phyloP scores from a whole-genome alignment of 176 grass and related monocot species.

The Otatea glauca region DNA sequence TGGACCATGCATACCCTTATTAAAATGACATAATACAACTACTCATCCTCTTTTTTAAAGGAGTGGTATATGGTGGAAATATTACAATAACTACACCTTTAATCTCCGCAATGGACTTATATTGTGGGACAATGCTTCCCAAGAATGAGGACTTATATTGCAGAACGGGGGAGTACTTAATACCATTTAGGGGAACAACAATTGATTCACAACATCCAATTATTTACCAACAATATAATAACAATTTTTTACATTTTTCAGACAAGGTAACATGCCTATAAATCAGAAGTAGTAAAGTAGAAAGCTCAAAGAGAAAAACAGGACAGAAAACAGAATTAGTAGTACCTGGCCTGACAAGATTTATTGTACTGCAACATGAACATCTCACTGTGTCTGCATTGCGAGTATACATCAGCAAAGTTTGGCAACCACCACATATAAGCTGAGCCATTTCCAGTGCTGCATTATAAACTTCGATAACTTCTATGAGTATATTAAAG shows the following conservation, averaged over 20 bases:
- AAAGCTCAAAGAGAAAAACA: constrained; percentile 4
- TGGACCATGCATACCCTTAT: no score
- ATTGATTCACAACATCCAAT: constrained; percentile 4
- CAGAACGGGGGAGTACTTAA: neutral
- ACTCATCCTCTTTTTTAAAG: no score
- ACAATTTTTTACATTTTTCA: neutral
- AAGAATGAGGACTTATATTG: no score
- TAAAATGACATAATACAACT: no score
- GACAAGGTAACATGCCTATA: neutral
- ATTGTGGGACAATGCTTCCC: no score
- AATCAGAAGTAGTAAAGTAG: neutral
- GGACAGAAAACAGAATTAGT: neutral
- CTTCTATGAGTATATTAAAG: constrained; percentile 32
- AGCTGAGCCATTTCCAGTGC: constrained; percentile 85
- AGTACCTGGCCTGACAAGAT: constrained; percentile 81
- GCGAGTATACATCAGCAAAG: constrained; percentile 81
- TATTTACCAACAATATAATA: neutral
- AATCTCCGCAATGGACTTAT: no score
- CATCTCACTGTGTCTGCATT: constrained; percentile 81
- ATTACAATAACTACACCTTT: no score
- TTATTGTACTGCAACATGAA: constrained; percentile 86
- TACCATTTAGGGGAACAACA: neutral
- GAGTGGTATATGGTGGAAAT: no score
- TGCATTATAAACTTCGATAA: constrained; percentile 45
- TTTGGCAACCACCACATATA: constrained; percentile 83